phyloP scores from a whole-genome alignment of 2,329 filamentous ascomycete genomes.

The Nothophaeocryptopus gaeumannii region DNA sequence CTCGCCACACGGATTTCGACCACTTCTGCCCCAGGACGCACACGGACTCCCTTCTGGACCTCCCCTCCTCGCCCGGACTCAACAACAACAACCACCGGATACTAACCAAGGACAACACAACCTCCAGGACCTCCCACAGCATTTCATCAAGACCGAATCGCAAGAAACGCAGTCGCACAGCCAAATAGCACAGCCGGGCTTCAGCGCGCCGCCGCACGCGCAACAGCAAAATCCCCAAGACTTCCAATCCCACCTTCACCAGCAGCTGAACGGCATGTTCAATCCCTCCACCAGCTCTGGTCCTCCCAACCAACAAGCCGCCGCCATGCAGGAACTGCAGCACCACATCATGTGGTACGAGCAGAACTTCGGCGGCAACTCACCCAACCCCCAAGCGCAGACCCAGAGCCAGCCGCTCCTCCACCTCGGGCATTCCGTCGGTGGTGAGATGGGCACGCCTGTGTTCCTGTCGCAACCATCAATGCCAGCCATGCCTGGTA shows the following conservation, averaged over 20 bases:
- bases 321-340: slow-evolving; percentile 30
- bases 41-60: slow-evolving; percentile 30
- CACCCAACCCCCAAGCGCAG: slow-evolving; percentile 18
- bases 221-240: slow-evolving; percentile 33
- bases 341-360: slow-evolving; percentile 33
- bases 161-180: slow-evolving; percentile 88
- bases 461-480: slow-evolving; percentile 27
- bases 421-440: slow-evolving; percentile 20
- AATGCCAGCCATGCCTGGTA: slow-evolving; percentile 28
- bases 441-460: slow-evolving; percentile 21
- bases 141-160: slow-evolving; percentile 56
- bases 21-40: slow-evolving; percentile 51
- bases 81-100: slow-evolving; percentile 19
- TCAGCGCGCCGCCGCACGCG: slow-evolving; percentile 21
- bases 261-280: slow-evolving; percentile 47
- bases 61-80: slow-evolving; percentile 41
- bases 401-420: slow-evolving; percentile 21
- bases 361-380: slow-evolving; percentile 24
- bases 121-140: slow-evolving; percentile 63
- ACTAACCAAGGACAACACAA: slow-evolving; percentile 46
- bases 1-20: slow-evolving; percentile 43
- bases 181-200: slow-evolving; percentile 66
- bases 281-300: slow-evolving; percentile 21
- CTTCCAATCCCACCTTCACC: slow-evolving; percentile 49
- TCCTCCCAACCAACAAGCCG: slow-evolving; percentile 22